These are phyloP conservation scores for Podila epicladia DNA, from an alignment of 192 early-diverging fungal species.

Conservation along the genomic window DNA sequence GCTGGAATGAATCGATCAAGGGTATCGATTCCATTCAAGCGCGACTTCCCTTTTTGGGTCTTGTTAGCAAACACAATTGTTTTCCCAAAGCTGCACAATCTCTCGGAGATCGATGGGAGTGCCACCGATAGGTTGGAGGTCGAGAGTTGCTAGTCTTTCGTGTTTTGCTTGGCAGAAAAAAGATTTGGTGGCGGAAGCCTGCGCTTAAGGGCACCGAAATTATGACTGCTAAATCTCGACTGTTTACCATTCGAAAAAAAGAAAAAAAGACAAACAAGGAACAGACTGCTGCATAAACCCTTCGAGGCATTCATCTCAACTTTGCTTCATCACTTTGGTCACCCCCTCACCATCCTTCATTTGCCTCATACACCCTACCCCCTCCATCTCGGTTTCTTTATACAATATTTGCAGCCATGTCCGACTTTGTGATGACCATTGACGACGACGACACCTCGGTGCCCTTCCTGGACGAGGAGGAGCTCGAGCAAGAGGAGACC, in stretches of 20 bases:
- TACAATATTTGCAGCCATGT: slow-evolving; percentile 12
- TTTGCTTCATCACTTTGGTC: no score
- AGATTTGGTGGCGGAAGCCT: no score
- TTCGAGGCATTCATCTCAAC: not conserved
- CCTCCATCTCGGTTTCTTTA: not conserved
- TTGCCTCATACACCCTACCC: not conserved
- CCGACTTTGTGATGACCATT: slow-evolving; percentile 81
- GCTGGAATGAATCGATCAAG: no score
- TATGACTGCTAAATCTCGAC: not conserved
- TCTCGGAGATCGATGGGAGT: no score
- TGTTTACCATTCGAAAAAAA: slow-evolving; percentile 3
- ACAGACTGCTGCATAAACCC: not conserved
- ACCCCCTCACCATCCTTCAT: not conserved
- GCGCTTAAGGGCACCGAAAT: no score
- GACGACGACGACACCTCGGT: slow-evolving; percentile 69
- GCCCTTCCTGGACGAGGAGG: slow-evolving; percentile 60
- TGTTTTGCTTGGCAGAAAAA: no score
- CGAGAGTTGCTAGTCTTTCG: no score
- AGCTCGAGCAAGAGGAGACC: slow-evolving; percentile 44
- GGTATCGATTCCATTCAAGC: no score
- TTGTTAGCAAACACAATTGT: no score
- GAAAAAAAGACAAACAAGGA: slow-evolving; percentile 1
- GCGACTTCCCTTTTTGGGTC: no score
- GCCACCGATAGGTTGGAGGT: no score
- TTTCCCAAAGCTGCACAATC: no score